Evolutionary conservation across 148 eudicot species (phyloP), one percentile per base, ranked within the genome.

Genomic region (Chenopodium berlandieri): DNA sequence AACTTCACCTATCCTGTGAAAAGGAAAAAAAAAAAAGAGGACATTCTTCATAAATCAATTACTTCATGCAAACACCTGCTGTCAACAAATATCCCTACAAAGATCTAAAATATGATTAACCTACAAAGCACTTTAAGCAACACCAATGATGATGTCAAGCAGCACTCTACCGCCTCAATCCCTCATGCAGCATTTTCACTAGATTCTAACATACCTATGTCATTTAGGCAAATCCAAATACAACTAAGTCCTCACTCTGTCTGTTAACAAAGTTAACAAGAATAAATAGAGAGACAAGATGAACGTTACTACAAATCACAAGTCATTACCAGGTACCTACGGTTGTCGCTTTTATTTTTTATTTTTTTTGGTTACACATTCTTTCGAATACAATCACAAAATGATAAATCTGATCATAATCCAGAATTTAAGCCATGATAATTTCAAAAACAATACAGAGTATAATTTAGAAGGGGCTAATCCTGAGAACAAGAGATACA

Each of bases 1-100:
- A 87, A 86, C 89, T 89, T 94, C 97, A 82, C 94, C 97, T 92
- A 95, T 91, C 89, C 99, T 95, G 90, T 77, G 44, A 40, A 40
- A 27, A 27, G 30, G 30, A 1, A 27, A 27, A 27, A 0, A 27
- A 73, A 44, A 80, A 17, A 86, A 9, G 37, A 6, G 48, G 78
- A 63, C 52, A 63, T 78, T 73, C 19, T 58, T 44, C 20, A 67
- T 74, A 23, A 52, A 73, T n/a, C 25, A 75, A 75, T 67, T 22
- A 50, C 75, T 62, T 66, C 25, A 40, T 34, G 56, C 46, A 50
- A 69, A 74, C 68, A 68, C 34, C 52, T 77, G 52, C 54, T 54
- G 22, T 65, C 64, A 74, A 13, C 50, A 17, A 27, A 47, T 65
- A 74, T 20, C 65, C 73, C 65, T 22, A 65, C 58, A 30, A 63